A percentile compares a stretch with the other conserved stretches of the same genome.
Conservation (phyloP, 306 rosid genomes). For the Medicago arabica region DNA sequence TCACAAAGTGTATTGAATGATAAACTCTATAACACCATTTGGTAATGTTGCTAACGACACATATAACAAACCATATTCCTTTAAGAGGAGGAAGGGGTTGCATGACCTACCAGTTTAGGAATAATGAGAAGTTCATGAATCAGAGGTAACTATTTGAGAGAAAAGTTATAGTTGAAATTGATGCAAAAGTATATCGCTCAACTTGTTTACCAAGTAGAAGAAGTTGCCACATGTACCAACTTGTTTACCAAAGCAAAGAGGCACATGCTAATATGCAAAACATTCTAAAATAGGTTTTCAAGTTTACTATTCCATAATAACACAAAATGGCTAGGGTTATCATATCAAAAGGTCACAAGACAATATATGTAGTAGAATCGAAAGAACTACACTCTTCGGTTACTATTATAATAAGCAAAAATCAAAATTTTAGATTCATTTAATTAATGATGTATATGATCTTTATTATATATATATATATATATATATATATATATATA, state of each 20-base stretch:
- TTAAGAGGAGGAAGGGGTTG: conserved; percentile 8
- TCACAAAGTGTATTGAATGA: neutral
- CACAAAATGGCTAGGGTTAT: no score
- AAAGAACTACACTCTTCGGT: no score
- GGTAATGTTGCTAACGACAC: conserved; percentile 39
- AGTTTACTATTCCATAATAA: no score
- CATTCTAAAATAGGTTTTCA: no score
- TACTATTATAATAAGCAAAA: no score
- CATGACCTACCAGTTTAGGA: conserved; percentile 25
- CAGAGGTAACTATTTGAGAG: neutral
- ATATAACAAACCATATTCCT: conserved; percentile 32
- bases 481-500: no score
- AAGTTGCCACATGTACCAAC: neutral
- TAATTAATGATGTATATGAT: no score
- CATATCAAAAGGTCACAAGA: no score
- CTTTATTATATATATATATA: no score
- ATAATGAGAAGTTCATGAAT: conserved; percentile 14
- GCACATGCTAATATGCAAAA: no score
- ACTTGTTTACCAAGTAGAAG: neutral
- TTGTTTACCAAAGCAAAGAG: neutral
- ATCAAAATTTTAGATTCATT: no score
- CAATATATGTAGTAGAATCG: no score
- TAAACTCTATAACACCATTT: neutral
- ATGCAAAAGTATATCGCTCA: neutral
- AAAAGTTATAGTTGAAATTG: neutral